Conservation (phyloP, 768 basidiomycete species). For the Psilocybe sp. region DNA sequence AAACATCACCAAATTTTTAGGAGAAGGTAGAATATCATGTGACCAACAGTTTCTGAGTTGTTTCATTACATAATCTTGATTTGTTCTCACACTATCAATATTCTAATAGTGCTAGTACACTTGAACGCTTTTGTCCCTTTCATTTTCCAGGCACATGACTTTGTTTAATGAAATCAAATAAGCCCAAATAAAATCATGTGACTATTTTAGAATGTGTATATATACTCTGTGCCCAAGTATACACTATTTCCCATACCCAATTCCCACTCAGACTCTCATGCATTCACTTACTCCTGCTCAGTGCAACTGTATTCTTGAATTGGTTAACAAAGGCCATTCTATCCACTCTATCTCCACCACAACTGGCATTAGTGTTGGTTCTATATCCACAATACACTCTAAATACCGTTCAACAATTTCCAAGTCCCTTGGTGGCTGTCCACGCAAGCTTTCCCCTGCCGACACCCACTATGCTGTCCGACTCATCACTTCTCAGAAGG, state of each 20-base stretch:
- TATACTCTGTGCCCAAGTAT: background rate
- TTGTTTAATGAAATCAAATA: slow-evolving; percentile 1
- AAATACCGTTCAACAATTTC: no score
- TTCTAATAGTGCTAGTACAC: no score
- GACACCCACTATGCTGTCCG: no score
- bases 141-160: background rate
- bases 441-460: background rate
- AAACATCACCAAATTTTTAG: background rate
- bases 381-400: background rate
- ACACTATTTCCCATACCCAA: background rate
- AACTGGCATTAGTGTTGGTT: background rate
- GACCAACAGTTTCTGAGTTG: no score
- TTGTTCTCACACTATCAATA: no score
- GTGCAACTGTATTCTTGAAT: background rate
- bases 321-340: background rate
- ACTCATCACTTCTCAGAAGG: no score
- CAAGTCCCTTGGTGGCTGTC: no score
- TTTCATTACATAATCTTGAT: no score
- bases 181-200: background rate
- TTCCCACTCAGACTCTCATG: no score
- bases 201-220: background rate
- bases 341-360: background rate
- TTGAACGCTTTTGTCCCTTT: no score
- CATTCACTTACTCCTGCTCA: background rate
- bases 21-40: background rate